These are phyloP conservation scores for Podaxis sp. DNA, from an alignment of 768 basidiomycete species.

Conservation along the genomic window DNA sequence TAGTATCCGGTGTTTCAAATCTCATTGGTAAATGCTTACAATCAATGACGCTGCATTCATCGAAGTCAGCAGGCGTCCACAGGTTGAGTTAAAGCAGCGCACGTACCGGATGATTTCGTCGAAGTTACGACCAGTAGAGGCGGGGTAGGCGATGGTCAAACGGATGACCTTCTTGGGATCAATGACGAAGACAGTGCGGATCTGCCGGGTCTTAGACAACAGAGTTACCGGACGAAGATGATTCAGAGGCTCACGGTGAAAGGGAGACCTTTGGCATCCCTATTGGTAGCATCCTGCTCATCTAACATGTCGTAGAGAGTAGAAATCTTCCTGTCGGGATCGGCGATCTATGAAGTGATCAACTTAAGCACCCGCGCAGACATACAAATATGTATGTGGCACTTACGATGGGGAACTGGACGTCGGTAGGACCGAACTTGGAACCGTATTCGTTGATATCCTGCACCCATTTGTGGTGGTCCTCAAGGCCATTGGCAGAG, in stretches of 20 bases:
- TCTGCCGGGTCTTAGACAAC: conserved; percentile 32
- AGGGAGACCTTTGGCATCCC: conserved; percentile 81
- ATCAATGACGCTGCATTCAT: conserved; percentile 64
- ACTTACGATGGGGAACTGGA: conserved; percentile 89
- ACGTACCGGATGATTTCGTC: conserved; percentile 50
- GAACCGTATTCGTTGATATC: conserved; percentile 83
- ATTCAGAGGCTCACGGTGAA: conserved; percentile 62
- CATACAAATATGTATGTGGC: conserved; percentile 1
- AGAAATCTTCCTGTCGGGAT: conserved; percentile 81
- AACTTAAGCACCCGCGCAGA: not conserved
- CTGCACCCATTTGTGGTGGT: conserved; percentile 84
- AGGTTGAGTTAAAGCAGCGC: not conserved
- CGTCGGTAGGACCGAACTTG: conserved; percentile 63
- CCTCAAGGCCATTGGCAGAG: conserved; percentile 83
- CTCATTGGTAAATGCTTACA: conserved; percentile 26
- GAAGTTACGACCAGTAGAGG: conserved; percentile 94
- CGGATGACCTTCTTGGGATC: conserved; percentile 97
- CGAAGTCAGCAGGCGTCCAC: conserved; percentile 1
- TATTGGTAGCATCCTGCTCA: conserved; percentile 89
- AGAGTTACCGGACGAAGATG: conserved; percentile 3
- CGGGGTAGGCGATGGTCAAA: conserved; percentile 87
- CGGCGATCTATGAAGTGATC: conserved; percentile 67
- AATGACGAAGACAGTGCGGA: conserved; percentile 96
- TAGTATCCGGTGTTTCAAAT: conserved; percentile 4
- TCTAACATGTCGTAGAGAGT: conserved; percentile 95